Evolutionary conservation across 306 rosid genomes (phyloP).

Genomic region (Trifolium repens): DNA sequence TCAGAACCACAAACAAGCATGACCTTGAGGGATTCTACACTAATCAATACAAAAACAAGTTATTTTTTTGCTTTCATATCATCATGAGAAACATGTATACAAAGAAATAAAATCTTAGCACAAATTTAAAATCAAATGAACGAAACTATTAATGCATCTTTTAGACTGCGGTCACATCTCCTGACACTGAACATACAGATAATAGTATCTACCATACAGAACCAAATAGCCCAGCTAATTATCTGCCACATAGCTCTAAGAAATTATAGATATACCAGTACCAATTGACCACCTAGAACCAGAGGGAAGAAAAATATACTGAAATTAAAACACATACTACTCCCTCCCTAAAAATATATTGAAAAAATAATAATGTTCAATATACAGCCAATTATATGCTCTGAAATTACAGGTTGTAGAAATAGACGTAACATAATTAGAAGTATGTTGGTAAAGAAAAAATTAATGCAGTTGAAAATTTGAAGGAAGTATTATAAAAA

Average conservation of each 20-base stretch:
- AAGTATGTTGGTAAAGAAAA: neutral
- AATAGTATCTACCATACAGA: neutral
- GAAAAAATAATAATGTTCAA: neutral
- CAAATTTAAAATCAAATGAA: neutral
- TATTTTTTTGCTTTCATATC: conserved; percentile 25
- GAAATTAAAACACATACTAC: conserved; percentile 13
- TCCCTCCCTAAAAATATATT: neutral
- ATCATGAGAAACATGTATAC: neutral
- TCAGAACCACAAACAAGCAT: conserved; percentile 96
- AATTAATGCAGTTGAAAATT: neutral
- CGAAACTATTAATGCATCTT: conserved; percentile 25
- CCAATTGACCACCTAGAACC: conserved; percentile 8
- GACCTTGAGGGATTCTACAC: conserved; percentile 77
- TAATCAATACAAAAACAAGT: conserved; percentile 37
- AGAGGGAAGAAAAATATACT: conserved; percentile 15
- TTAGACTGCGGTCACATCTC: neutral
- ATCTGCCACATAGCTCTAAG: conserved; percentile 9
- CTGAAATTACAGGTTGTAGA: neutral
- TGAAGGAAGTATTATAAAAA: neutral
- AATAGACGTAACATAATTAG: neutral
- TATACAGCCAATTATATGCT: neutral
- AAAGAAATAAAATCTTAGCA: conserved; percentile 22
- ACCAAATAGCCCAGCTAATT: conserved; percentile 8
- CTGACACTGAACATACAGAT: neutral
- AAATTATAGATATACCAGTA: conserved; percentile 10